Evolutionary conservation across 1,284 basidiomycete genomes (phyloP).

Genomic region (Blastosporella zonata): DNA sequence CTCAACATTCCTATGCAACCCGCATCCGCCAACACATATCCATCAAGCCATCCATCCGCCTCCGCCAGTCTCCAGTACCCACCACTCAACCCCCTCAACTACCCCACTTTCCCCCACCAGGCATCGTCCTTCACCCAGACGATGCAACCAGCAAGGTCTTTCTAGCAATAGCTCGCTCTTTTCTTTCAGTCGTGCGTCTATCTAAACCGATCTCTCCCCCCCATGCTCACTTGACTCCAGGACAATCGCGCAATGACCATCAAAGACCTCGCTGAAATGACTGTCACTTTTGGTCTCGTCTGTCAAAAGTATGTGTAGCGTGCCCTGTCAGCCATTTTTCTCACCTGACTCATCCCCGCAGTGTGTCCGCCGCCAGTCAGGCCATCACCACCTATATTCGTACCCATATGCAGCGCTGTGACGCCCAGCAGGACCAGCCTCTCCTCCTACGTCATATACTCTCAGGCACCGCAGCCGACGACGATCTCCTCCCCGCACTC

Average conservation of each 20-base stretch:
- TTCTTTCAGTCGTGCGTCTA: conserved; percentile 58
- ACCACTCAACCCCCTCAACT: conserved; percentile 15
- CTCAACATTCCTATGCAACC: conserved; percentile 48
- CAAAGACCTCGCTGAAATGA: conserved; percentile 74
- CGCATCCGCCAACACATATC: conserved; percentile 52
- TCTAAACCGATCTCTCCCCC: conserved; percentile 7
- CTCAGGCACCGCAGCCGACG: conserved; percentile 67
- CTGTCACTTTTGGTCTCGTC: conserved; percentile 57
- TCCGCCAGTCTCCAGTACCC: conserved; percentile 38
- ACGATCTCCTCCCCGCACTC: conserved; percentile 68
- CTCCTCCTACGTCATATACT: conserved; percentile 68
- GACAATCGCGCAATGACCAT: conserved; percentile 80
- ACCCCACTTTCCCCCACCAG: conserved; percentile 51
- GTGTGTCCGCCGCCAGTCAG: conserved; percentile 71
- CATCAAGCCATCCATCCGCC: conserved; percentile 49
- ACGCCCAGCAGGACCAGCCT: conserved; percentile 65
- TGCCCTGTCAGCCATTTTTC: conserved; percentile 10
- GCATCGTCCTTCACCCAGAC: conserved; percentile 67
- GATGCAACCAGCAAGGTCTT: conserved; percentile 69
- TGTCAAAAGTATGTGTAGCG: conserved; percentile 64
- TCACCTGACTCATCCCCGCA: conserved; percentile 30
- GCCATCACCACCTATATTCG: conserved; percentile 78
- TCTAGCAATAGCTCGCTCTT: conserved; percentile 64
- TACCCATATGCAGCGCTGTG: conserved; percentile 65
- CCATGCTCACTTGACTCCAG: conserved; percentile 30